Percentiles rank a stretch among this genome's conserved stretches.
These are phyloP conservation scores for Ceratocystis alfenasii DNA, from an alignment of 2,329 filamentous ascomycete genomes.

Conservation along the genomic window DNA sequence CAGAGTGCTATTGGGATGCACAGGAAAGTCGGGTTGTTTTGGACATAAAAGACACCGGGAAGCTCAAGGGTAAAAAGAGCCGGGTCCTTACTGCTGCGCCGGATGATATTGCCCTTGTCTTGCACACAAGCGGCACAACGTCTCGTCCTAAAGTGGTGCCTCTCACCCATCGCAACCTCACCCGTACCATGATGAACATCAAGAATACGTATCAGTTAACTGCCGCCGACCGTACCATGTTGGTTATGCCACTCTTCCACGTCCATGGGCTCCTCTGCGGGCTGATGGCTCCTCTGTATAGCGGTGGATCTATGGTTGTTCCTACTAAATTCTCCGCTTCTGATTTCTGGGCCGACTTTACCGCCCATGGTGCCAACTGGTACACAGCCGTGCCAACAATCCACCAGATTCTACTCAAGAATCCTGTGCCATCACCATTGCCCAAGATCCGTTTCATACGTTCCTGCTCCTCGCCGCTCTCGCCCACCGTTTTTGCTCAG, in stretches of 20 bases:
- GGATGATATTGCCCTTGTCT: constrained; percentile 69
- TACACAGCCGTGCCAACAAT: constrained; percentile 90
- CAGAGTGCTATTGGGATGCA: constrained; percentile 72
- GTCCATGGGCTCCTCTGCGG: constrained; percentile 79
- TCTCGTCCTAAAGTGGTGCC: constrained; percentile 77
- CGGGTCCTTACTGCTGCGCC: constrained; percentile 42
- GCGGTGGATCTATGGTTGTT: constrained; percentile 68
- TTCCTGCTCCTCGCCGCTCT: constrained; percentile 65
- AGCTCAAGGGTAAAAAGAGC: constrained; percentile 40
- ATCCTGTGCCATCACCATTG: constrained; percentile 52
- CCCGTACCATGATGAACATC: constrained; percentile 74
- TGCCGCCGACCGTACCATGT: constrained; percentile 60
- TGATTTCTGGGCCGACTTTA: constrained; percentile 73
- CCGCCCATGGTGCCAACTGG: constrained; percentile 66
- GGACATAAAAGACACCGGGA: constrained; percentile 65
- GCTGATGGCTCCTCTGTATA: constrained; percentile 63
- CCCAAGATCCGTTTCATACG: constrained; percentile 75
- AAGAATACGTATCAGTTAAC: constrained; percentile 63
- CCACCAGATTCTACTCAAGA: constrained; percentile 75
- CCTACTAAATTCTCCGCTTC: constrained; percentile 68
- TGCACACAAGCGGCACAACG: constrained; percentile 78
- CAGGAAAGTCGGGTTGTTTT: constrained; percentile 53
- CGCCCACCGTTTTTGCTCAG: constrained; percentile 68
- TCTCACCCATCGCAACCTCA: constrained; percentile 68
- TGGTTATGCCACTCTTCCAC: constrained; percentile 86